Base-by-base conservation (phyloP, 73 alveolate genomes). In the Paramecium tetraurelia region DNA sequence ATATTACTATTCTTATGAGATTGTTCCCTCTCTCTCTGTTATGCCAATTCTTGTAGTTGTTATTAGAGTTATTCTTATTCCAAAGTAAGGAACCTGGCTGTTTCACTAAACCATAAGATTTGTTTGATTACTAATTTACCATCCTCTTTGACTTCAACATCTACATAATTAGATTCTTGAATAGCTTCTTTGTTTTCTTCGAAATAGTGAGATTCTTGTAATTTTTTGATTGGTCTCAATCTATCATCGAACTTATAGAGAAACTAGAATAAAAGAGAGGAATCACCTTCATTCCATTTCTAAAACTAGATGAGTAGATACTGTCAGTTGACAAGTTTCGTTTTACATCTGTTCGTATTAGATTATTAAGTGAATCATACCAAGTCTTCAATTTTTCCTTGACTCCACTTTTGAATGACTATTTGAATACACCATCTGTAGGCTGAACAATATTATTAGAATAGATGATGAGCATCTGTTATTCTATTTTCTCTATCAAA, bases 261-360 rank as follows among this genome's bases (percentile, higher is more conserved):
- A 29, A 80, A 80, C 90, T 80, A 72, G 14, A 80, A 14, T 80
- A 44, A 5, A 80, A 12, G 7, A 14, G 4, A 20, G 18, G 0
- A 44, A 14, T 80, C 57, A 80, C 90, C 44, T 80, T 80, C 90
- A 80, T 80, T 80, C 90, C 90, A 46, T 48, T 80, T 21, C 70
- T 1, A 44, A 43, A 80, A 35, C 72, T 80, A 12, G 48, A 80
- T 72, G 57, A 12, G 18, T 36, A 72, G 1, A 72, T 72, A 36
- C 86, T 40, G 20, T 72, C 86, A 35, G 86, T 35, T 35, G 40
- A 29, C 14, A 43, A 14, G 10, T 72, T 36, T 4, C 86, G n/a
- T 36, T 72, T 40, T 3, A 72, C 59, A 72, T 40, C 59, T 33
- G 86, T 33, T 16, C 59, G n/a, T 72, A 72, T 40, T 31, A 72